Base-by-base conservation (phyloP, 305 asterid species). In the Vinca major region DNA sequence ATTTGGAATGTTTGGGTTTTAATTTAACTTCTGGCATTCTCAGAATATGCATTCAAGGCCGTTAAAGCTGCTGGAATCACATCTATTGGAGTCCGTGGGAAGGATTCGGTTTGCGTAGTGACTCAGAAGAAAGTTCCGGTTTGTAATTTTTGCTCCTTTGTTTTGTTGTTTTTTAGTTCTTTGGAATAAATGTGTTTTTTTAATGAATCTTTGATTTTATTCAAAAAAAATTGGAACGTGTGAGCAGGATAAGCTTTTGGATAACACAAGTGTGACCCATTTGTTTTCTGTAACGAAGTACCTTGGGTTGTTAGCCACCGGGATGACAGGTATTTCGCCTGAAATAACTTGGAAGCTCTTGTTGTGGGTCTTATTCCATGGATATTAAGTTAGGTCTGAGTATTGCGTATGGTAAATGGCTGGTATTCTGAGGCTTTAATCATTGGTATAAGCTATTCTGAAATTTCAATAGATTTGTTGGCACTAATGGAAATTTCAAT, bases 51-150 rank as follows among this genome's bases (percentile, higher is more conserved):
- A 62, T 94, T 94, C 68, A 94, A 94, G 86, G 99, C 99, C 33
- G 99, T 94, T 39, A 94, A 94, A 76, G 86, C 99, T 19, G 89
- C 96, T 37, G 99, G 98, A 71, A 81, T 88, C 49, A 94, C 99
- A 20, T 94, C 99, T 62, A 94, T 94, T 73, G 98, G 96, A 1
- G 98, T 90, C 51, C 93, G 98, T 0, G 98, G 98, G 11, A 82
- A 86, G 73, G 98, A 92, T 44, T 90, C 98, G 11, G 94, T 92
- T 16, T 92, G 98, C 65, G 98, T 92, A 62, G 98, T 92, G 67
- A 90, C 98, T 77, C 98, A 92, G 88, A 92, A 90, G 90, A 92
- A 90, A 90, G 96, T 92, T 67, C 98, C 98, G 77, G 97, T 92
- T 67, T 70, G 89, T 74, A 21, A 19, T 4, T 11, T 45, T 51